These are phyloP conservation scores for peach (Prunus persica) DNA, from an alignment of 306 rosid species.

Conservation along the genomic window DNA sequence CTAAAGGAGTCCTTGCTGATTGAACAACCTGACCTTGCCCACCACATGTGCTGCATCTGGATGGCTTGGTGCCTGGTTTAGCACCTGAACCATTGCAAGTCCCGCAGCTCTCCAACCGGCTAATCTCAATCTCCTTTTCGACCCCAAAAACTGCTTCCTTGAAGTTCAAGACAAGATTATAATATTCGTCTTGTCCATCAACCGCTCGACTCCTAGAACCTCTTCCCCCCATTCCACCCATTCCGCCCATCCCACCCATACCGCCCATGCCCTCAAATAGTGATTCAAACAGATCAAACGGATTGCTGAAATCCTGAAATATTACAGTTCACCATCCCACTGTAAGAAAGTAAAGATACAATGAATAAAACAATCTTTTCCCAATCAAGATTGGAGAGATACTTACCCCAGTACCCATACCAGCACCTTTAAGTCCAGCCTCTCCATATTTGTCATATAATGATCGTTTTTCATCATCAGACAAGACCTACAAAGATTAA, in stretches of 20 bases:
- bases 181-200: conserved; percentile 65
- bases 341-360: conserved; percentile 12
- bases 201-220: conserved; percentile 58
- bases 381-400: conserved; percentile 13
- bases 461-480: conserved; percentile 90
- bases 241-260: conserved; percentile 39
- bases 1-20: conserved; percentile 88
- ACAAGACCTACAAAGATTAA: conserved; percentile 68
- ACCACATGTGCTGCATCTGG: conserved; percentile 83
- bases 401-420: conserved; percentile 87
- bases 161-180: conserved; percentile 78
- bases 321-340: background rate
- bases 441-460: conserved; percentile 91
- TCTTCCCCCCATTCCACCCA: conserved; percentile 49
- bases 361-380: background rate
- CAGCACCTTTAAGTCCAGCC: conserved; percentile 94
- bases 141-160: conserved; percentile 97
- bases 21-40: conserved; percentile 96
- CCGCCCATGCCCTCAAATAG: conserved; percentile 53
- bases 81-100: conserved; percentile 95
- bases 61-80: conserved; percentile 86
- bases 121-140: conserved; percentile 88
- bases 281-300: conserved; percentile 62
- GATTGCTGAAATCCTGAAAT: conserved; percentile 64
- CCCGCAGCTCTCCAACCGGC: conserved; percentile 84